Conservation (phyloP, 176 grass and related monocot genomes). For the Metroxylon sagu region DNA sequence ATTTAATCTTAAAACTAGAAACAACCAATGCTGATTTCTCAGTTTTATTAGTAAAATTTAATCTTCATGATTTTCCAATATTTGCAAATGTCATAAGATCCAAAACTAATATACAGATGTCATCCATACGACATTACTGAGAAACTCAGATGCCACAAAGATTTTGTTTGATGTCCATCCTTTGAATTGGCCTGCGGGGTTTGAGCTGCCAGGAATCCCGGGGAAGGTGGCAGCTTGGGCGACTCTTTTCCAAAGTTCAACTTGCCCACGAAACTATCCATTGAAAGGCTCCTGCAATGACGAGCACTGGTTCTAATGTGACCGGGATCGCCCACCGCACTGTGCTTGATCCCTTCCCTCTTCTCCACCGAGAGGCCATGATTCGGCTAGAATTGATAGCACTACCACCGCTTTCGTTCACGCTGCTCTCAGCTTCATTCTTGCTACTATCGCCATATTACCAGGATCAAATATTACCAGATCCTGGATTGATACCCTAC, state of each 20-base stretch:
- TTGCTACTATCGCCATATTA: constrained; percentile 93
- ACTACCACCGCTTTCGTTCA: constrained; percentile 20
- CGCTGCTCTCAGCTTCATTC: constrained; percentile 81
- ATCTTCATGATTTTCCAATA: no score
- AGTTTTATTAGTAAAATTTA: no score
- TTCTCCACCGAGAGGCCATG: constrained; percentile 17
- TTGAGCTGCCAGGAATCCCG: background rate
- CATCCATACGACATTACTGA: no score
- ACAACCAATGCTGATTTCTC: no score
- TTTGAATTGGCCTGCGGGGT: constrained; percentile 12
- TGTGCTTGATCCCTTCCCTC: constrained; percentile 42
- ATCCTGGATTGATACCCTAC: no score
- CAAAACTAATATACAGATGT: no score
- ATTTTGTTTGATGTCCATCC: constrained; percentile 16
- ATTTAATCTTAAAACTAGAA: no score
- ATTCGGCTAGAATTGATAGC: constrained; percentile 32
- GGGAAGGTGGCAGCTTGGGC: constrained; percentile 3
- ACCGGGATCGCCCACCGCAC: constrained; percentile 21
- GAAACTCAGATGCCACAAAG: no score
- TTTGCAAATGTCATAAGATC: no score
- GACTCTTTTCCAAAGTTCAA: constrained; percentile 38
- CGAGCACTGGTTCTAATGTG: background rate
- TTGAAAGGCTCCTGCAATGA: constrained; percentile 71
- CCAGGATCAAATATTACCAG: no score
- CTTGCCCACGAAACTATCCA: constrained; percentile 84